phyloP scores from a whole-genome alignment of 495 filamentous ascomycete species.

The Extremus antarcticus region DNA sequence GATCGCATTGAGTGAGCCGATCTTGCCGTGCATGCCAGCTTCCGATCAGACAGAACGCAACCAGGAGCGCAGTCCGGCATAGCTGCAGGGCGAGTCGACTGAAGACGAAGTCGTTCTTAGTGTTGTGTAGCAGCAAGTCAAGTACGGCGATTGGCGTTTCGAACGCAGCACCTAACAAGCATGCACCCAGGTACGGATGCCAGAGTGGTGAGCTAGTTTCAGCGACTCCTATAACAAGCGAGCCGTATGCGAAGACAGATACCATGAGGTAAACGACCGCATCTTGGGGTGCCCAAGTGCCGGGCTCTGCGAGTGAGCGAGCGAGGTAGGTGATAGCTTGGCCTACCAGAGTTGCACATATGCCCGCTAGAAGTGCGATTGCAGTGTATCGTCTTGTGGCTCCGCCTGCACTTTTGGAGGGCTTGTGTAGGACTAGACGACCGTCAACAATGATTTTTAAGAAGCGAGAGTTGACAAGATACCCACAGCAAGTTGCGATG shows the following conservation, averaged over 20 bases:
- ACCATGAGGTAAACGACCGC: constrained; percentile 6
- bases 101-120: background rate
- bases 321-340: constrained; percentile 6
- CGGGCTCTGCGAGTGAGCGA: background rate
- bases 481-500: constrained; percentile 4
- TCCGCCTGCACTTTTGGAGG: background rate
- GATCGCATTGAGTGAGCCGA: background rate
- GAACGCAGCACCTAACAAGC: background rate
- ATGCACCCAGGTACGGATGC: constrained; percentile 9
- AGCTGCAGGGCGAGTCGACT: background rate
- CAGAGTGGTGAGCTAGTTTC: constrained; percentile 9
- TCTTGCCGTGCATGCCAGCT: constrained; percentile 5
- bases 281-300: constrained; percentile 6
- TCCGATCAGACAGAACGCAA: constrained; percentile 1
- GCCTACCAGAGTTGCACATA: constrained; percentile 1
- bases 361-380: background rate
- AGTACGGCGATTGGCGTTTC: constrained; percentile 8
- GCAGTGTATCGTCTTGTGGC: background rate
- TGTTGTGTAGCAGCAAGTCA: background rate
- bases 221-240: constrained; percentile 3
- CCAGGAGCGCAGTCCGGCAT: background rate
- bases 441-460: background rate
- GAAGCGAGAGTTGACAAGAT: background rate
- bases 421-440: constrained; percentile 4
- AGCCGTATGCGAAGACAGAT: constrained; percentile 7